These are phyloP conservation scores for Coemansia sp. DNA, from an alignment of 192 early-diverging fungal genomes.

Conservation along the genomic window DNA sequence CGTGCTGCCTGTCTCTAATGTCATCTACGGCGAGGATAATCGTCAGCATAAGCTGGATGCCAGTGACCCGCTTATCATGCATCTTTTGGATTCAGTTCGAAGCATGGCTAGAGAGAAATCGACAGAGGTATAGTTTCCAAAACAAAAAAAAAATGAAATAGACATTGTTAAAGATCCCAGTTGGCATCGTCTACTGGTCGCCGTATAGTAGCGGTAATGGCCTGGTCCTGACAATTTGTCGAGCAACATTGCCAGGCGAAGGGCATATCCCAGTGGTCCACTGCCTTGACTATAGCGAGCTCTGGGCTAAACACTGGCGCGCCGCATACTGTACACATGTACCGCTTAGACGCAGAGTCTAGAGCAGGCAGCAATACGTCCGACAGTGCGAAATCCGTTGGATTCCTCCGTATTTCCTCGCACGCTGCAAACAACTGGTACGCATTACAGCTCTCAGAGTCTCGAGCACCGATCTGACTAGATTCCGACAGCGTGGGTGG, in stretches of 20 bases:
- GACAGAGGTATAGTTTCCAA: constrained; percentile 17
- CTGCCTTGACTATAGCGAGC: constrained; percentile 23
- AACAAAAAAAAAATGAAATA: too few species aligned
- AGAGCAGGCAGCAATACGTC: constrained; percentile 15
- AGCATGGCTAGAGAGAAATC: constrained; percentile 30
- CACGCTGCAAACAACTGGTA: constrained; percentile 16
- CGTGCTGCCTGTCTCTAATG: constrained; percentile 35
- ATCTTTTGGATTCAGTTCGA: constrained; percentile 29
- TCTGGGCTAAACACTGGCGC: constrained; percentile 21
- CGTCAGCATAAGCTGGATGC: constrained; percentile 15
- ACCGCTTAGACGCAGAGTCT: constrained; percentile 5
- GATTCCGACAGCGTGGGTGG: not conserved
- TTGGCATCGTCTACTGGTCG: not conserved
- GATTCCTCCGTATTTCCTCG: constrained; percentile 26
- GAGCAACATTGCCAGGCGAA: constrained; percentile 53
- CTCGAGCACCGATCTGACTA: not conserved
- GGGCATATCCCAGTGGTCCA: constrained; percentile 22
- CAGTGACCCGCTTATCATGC: constrained; percentile 36
- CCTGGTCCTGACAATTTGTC: constrained; percentile 28
- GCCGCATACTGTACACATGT: constrained; percentile 34
- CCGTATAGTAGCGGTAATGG: not conserved
- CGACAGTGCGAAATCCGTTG: constrained; percentile 26
- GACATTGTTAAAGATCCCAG: not conserved
- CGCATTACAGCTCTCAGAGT: not conserved
- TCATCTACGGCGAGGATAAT: constrained; percentile 17